Conservation (phyloP, 192 early-diverging fungal species). For the Mortierella claussenii region DNA sequence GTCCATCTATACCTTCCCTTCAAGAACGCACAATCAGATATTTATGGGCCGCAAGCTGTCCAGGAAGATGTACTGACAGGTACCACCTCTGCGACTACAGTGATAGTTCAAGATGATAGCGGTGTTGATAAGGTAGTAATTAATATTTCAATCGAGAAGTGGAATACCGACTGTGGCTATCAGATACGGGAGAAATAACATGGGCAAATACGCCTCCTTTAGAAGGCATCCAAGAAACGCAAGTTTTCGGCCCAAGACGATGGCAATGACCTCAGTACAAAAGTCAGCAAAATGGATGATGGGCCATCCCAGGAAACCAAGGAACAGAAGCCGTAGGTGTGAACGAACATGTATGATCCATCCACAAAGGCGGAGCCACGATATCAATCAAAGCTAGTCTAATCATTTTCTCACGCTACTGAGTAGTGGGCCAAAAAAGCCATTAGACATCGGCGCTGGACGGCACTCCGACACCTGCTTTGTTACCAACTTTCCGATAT, state of each 20-base stretch:
- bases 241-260: conserved; percentile 18
- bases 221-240: conserved; percentile 20
- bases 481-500: conserved; percentile 26
- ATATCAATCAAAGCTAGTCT: no score
- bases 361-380: neutral
- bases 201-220: no score
- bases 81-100: neutral
- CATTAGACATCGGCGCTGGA: conserved; percentile 25
- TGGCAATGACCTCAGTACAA: neutral
- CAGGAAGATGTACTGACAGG: neutral
- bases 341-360: neutral
- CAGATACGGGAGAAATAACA: no score
- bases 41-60: conserved; percentile 1
- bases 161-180: no score
- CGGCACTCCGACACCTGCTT: conserved; percentile 41
- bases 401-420: no score
- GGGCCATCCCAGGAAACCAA: neutral
- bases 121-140: no score
- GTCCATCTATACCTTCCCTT: neutral
- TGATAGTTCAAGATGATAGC: no score
- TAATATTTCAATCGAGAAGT: no score
- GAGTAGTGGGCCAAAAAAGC: no score
- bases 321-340: neutral
- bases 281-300: conserved; percentile 10
- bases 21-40: neutral